phyloP scores from a whole-genome alignment of 139 green algal genomes.

The Closterium sp. region DNA sequence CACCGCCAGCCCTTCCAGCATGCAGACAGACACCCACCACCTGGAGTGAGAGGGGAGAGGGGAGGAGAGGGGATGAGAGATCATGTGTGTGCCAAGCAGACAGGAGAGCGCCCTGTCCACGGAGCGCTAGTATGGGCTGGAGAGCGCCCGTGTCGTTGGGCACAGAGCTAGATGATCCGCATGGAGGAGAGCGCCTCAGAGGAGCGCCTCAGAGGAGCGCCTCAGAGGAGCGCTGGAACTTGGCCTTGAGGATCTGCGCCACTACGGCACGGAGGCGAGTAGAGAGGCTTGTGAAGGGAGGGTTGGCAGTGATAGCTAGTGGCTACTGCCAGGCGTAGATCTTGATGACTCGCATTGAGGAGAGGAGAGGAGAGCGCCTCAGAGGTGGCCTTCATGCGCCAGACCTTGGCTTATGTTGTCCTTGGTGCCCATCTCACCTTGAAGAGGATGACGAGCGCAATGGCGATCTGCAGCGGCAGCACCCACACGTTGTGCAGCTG shows the following conservation, averaged over 20 bases:
- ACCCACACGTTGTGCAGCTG: slow-evolving; percentile 38
- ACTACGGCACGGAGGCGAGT: background rate
- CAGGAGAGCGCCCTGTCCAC: too few species aligned
- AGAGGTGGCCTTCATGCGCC: slow-evolving; percentile 11
- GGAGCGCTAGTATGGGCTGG: too few species aligned
- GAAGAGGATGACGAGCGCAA: slow-evolving; percentile 48
- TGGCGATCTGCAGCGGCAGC: slow-evolving; percentile 39
- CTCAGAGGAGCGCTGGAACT: slow-evolving; percentile 29
- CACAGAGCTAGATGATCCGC: slow-evolving; percentile 32
- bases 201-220: slow-evolving; percentile 21
- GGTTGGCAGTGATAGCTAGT: slow-evolving; percentile 5
- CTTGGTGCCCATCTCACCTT: slow-evolving; percentile 25
- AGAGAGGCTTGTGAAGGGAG: slow-evolving; percentile 8
- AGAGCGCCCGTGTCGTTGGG: background rate
- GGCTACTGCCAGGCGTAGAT: too few species aligned
- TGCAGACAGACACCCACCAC: too few species aligned
- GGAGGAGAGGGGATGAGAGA: too few species aligned
- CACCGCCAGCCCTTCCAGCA: background rate
- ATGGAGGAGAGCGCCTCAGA: slow-evolving; percentile 26
- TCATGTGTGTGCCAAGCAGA: too few species aligned
- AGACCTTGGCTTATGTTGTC: slow-evolving; percentile 16
- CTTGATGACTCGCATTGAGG: too few species aligned
- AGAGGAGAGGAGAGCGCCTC: background rate
- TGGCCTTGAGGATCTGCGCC: background rate
- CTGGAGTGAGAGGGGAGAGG: too few species aligned